phyloP scores from a whole-genome alignment of 306 rosid genomes.

The Trichosanthes truncata region DNA sequence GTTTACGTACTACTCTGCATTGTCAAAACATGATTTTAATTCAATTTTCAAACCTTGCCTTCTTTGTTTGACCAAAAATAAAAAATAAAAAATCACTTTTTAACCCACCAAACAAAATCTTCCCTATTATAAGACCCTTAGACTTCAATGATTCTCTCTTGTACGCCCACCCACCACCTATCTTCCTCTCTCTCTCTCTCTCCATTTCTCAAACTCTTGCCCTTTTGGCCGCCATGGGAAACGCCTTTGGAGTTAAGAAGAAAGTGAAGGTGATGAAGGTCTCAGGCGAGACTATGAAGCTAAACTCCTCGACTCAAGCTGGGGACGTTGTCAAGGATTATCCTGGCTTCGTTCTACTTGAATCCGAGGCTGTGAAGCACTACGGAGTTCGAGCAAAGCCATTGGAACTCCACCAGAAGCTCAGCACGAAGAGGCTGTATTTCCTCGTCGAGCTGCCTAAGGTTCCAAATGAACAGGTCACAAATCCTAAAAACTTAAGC shows the following conservation, averaged over 20 bases:
- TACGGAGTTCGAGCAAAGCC: conserved; percentile 77
- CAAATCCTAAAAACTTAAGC: background rate
- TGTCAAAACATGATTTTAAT: conserved; percentile 14
- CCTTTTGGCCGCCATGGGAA: conserved; percentile 45
- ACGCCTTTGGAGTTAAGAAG: conserved; percentile 56
- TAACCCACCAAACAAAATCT: background rate
- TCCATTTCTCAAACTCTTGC: background rate
- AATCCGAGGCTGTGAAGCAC: conserved; percentile 75
- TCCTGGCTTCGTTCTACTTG: conserved; percentile 63
- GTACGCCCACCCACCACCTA: background rate
- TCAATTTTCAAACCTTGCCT: conserved; percentile 35
- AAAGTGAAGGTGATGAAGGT: conserved; percentile 74
- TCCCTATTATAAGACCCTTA: background rate
- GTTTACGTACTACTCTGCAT: conserved; percentile 6
- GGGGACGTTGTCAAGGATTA: conserved; percentile 42
- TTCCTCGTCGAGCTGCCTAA: conserved; percentile 70
- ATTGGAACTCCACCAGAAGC: conserved; percentile 28
- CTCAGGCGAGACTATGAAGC: conserved; percentile 68
- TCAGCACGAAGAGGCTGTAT: conserved; percentile 50
- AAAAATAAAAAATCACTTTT: background rate
- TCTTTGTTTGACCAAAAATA: conserved; percentile 49
- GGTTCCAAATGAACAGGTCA: conserved; percentile 11
- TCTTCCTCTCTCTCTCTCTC: background rate
- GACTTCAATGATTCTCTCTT: background rate
- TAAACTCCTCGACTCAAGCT: conserved; percentile 45